Percentiles rank a stretch among this genome's conserved stretches.
These are phyloP conservation scores for Glonium stellatum DNA, from an alignment of 495 filamentous ascomycete genomes.

Conservation along the genomic window DNA sequence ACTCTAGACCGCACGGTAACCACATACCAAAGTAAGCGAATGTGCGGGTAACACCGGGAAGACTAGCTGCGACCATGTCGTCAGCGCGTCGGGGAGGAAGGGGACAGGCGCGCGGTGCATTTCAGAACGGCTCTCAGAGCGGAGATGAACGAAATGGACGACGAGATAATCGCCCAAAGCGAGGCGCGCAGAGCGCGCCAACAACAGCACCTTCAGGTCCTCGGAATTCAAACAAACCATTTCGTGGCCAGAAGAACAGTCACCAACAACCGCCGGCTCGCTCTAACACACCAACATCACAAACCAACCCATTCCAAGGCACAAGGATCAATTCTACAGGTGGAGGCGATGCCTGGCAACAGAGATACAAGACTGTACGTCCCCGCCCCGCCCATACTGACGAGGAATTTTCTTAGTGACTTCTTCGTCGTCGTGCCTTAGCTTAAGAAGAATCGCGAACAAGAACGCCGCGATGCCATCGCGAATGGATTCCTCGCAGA, in stretches of 20 bases:
- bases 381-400: neutral
- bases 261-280: neutral
- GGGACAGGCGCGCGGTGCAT: conserved; percentile 18
- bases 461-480: conserved; percentile 62
- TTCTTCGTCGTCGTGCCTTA: conserved; percentile 12
- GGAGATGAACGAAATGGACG: neutral
- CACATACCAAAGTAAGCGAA: conserved; percentile 5
- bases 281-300: neutral
- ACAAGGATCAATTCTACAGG: neutral
- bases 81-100: conserved; percentile 13
- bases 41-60: neutral
- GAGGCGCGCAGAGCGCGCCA: neutral
- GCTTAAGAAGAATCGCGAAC: conserved; percentile 60
- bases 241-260: neutral
- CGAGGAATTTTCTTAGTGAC: neutral
- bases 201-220: neutral
- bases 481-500: conserved; percentile 74
- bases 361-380: neutral
- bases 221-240: neutral
- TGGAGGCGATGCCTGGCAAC: neutral
- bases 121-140: neutral
- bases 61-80: conserved; percentile 19
- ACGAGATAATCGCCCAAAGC: neutral
- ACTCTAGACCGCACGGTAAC: neutral
- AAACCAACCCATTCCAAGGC: neutral